phyloP scores from a whole-genome alignment of 2,329 filamentous ascomycete genomes.

The Clarireedia paspali region DNA sequence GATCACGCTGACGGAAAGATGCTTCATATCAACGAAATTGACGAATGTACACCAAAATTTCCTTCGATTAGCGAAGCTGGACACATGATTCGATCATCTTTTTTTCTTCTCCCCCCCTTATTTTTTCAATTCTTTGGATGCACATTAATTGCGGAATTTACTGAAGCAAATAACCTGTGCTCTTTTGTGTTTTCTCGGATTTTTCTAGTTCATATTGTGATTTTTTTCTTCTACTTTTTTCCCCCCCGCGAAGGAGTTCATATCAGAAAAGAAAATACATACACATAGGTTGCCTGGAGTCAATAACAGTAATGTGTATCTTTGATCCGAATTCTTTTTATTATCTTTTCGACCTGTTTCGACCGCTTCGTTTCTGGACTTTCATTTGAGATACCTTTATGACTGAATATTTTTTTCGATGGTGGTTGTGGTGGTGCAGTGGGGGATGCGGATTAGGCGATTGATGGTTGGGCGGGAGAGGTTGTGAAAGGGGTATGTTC shows the following conservation, averaged over 20 bases:
- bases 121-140: not conserved
- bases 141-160: too few species aligned
- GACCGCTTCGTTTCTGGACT: not conserved
- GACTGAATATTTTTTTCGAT: too few species aligned
- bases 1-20: constrained; percentile 9
- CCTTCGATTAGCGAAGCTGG: not conserved
- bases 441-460: too few species aligned
- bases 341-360: too few species aligned
- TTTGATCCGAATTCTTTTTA: not conserved
- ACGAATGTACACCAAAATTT: constrained; percentile 14
- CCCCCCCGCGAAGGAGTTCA: constrained; percentile 6
- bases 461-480: too few species aligned
- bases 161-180: too few species aligned
- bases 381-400: not conserved
- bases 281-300: not conserved
- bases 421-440: not conserved
- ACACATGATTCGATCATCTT: too few species aligned
- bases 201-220: not conserved
- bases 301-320: constrained; percentile 11
- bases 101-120: constrained; percentile 9
- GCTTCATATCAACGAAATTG: constrained; percentile 14
- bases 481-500: too few species aligned
- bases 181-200: too few species aligned
- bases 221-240: not conserved
- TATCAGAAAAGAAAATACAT: not conserved